Evolutionary conservation across 2,329 filamentous ascomycete genomes (phyloP), one percentile per base, ranked within the genome.

Genomic region (Aspergillus tubingensis): DNA sequence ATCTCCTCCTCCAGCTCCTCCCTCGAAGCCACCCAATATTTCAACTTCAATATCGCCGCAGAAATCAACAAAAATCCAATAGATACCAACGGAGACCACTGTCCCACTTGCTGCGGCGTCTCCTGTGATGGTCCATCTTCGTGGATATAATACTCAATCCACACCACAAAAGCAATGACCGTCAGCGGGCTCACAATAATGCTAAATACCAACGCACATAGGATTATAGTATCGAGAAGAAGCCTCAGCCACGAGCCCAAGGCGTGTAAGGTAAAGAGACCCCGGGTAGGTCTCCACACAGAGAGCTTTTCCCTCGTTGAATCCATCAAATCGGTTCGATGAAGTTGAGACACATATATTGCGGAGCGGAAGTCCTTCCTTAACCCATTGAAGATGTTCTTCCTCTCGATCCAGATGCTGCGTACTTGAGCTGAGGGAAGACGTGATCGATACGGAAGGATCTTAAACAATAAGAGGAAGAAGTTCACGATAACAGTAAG

Each of bases 101-200:
- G 72, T 8, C 71, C 72, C 11, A 75, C 72, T 44, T 74, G 72
- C 19, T 67, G 62, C 0, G 70, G 67, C 39, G 60, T 65, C 54
- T 75, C 72, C 32, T 70, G 65, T 0, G 66, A 62, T 0, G 70
- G 67, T 1, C 71, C 71, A 43, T 75, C 72, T 11, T 70, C 64
- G 30, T 64, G 54, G 8, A 75, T 73, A 57, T 67, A 72, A 54
- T 65, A 71, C 53, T 75, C 72, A n/a, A 71, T 70, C 71, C 72
- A 75, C 7, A 62, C 59, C 1, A 75, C 67, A 50, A 75, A 75
- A 0, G 70, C 72, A 7, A 74, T 63, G 1, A 69, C 66, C 0
- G 71, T 73, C 0, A 74, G 53, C 0, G 72, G 72, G 11, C 70
- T 73, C 30, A 72, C 56, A 8, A 74, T 63, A 58, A 74, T 72